A percentile compares a stretch with the other conserved stretches of the same genome.
Evolutionary conservation across 257 asterid genomes (phyloP).

Genomic region (Avicennia marina): DNA sequence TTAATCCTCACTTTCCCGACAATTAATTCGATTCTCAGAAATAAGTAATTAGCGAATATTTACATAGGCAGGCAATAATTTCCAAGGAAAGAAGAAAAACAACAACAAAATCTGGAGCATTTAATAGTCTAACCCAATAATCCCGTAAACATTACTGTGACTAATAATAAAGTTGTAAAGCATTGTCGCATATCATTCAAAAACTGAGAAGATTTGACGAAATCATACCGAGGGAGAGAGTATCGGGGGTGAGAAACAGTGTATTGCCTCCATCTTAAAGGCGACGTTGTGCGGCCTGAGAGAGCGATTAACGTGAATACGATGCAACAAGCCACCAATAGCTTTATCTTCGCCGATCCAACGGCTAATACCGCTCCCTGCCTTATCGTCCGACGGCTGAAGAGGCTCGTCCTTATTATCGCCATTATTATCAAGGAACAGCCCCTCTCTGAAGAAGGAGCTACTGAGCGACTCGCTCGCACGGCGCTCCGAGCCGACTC

Average conservation of each 20-base stretch:
- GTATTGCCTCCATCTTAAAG: constrained; percentile 45
- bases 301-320: constrained; percentile 40
- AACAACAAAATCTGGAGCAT: background rate
- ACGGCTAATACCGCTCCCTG: constrained; percentile 57
- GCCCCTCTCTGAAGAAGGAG: background rate
- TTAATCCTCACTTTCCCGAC: too few relatives aligned
- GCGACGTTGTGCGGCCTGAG: constrained; percentile 49
- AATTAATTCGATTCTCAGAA: background rate
- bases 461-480: constrained; percentile 11
- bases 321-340: constrained; percentile 46
- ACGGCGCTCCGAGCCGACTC: constrained; percentile 25
- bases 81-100: too few relatives aligned
- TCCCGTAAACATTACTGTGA: constrained; percentile 3
- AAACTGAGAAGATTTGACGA: constrained; percentile 4
- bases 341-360: constrained; percentile 68
- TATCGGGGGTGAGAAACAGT: constrained; percentile 31
- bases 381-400: constrained; percentile 67
- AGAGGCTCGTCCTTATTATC: constrained; percentile 47
- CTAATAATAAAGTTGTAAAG: background rate
- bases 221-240: constrained; percentile 35
- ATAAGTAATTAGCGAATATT: constrained; percentile 5
- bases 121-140: constrained; percentile 13
- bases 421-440: background rate
- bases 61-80: constrained; percentile 2
- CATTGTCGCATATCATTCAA: background rate